A percentile compares a stretch with the other conserved stretches of the same genome.
Conservation (phyloP, 257 asterid species). For the Solanum paucissectum region DNA sequence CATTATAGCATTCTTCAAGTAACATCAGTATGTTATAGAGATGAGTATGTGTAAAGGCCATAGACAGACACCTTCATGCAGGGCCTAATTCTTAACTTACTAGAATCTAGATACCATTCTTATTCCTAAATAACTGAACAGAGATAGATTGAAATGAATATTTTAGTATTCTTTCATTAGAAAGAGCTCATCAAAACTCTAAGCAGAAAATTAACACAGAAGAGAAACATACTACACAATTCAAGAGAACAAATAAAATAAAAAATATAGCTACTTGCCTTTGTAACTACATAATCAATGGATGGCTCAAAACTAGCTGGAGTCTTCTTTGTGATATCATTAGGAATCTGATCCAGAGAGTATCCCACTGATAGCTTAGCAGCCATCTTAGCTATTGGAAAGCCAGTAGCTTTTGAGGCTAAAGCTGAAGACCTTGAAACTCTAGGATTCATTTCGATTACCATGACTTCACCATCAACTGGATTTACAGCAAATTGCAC, state of each 20-base stretch:
- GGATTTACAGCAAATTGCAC: conserved; percentile 96
- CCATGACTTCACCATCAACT: conserved; percentile 93
- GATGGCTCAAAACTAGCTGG: conserved; percentile 99
- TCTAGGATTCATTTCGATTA: conserved; percentile 97
- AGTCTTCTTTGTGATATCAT: conserved; percentile 92
- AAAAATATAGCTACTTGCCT: conserved; percentile 32
- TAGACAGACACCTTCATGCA: neutral
- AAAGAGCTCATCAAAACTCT: neutral
- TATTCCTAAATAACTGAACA: neutral
- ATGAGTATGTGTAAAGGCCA: neutral
- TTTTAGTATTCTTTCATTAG: neutral
- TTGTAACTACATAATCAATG: conserved; percentile 91
- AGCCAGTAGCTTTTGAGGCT: conserved; percentile 99
- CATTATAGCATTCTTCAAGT: neutral
- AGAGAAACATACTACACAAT: neutral
- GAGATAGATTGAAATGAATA: neutral
- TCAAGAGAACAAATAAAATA: neutral
- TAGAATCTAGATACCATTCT: neutral
- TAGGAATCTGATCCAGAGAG: conserved; percentile 92
- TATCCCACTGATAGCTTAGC: conserved; percentile 96
- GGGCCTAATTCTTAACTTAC: neutral
- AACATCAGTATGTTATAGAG: neutral
- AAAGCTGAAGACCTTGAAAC: conserved; percentile 94
- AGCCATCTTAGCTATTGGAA: conserved; percentile 98
- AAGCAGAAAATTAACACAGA: neutral